Base-by-base conservation (phyloP, 495 filamentous ascomycete genomes). In the Parathielavia hyrcaniae region DNA sequence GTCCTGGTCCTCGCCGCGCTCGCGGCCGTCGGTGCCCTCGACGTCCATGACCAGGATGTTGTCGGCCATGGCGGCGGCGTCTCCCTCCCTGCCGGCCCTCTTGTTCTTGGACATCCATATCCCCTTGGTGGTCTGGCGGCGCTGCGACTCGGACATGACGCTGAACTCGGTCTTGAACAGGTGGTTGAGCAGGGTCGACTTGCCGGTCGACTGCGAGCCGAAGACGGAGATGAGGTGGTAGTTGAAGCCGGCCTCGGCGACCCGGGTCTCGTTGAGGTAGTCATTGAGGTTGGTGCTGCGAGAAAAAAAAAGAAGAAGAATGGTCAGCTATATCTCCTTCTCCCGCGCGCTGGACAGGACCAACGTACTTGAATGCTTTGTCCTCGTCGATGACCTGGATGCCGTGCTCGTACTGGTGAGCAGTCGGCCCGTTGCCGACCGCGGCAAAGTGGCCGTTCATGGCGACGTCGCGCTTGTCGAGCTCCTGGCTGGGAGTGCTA, bases 11-110 rank as follows among this genome's bases (percentile, higher is more conserved):
- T 98, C 93, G 55, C 93, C 93, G 65, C 93, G 79, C 75, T 98
- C 93, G 60, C 93, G 84, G 51, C 93, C 93, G 73, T 98, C 93
- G 12, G 93, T 98, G 63, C 93, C 93, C 71, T 98, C 93, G 43
- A 98, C 93, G 69, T 98, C 93, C 93, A 98, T 98, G 61, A 98
- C 92, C 60, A 98, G 75, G 66, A 98, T 97, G 69, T 98, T 98
- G 55, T 95, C 89, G 63, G 90, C 91, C 92, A 97, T 97, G 48
- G 73, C 71, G 41, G 72, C 68, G 11, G 67, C 68, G 1, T 67
- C 66, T 10, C 65, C 62, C 30, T 60, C 65, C 16, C 66, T 69
- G 50, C 58, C 59, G 61, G 77, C 73, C 63, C 76, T 83, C 75
- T 93, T 91, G 68, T 97, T 97, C 72, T 95, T 95, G 55, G 91